A percentile compares a stretch with the other conserved stretches of the same genome.
Evolutionary conservation across 306 rosid genomes (phyloP).

Genomic region (Albizia julibrissin): DNA sequence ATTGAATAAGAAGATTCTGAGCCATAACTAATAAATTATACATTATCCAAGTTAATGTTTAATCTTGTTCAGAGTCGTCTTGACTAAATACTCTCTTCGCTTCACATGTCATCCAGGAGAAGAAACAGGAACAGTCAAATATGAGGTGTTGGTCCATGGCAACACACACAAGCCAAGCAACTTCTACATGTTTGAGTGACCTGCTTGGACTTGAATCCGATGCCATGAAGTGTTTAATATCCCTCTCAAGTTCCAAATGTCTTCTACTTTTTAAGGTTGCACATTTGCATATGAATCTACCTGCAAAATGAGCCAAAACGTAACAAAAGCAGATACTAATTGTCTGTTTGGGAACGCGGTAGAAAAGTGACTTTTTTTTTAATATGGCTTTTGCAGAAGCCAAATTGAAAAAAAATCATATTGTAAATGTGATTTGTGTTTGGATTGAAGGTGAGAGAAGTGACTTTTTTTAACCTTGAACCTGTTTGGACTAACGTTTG

Average conservation of each 20-base stretch:
- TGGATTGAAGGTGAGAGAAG: no score
- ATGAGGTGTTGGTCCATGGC: neutral
- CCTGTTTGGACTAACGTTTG: no score
- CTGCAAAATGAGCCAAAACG: slow-evolving; percentile 34
- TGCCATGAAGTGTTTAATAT: slow-evolving; percentile 68
- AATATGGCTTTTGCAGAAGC: no score
- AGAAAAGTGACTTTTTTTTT: no score
- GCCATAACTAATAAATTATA: neutral
- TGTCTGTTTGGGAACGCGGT: no score
- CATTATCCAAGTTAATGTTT: neutral
- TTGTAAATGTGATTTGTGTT: no score
- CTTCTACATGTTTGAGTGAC: slow-evolving; percentile 52
- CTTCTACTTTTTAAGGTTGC: slow-evolving; percentile 63
- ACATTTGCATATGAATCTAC: slow-evolving; percentile 66
- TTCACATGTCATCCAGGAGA: neutral
- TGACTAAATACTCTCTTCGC: neutral
- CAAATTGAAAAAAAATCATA: no score
- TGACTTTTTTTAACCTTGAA: no score
- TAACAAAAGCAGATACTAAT: neutral
- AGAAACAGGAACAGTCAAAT: neutral
- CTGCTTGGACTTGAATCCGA: slow-evolving; percentile 51
- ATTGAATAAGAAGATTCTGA: neutral
- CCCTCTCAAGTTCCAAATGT: slow-evolving; percentile 71
- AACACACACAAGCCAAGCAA: neutral
- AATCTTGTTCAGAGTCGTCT: neutral